phyloP scores from a whole-genome alignment of 2,329 filamentous ascomycete species.

The Fusarium pseudoanthophilum region DNA sequence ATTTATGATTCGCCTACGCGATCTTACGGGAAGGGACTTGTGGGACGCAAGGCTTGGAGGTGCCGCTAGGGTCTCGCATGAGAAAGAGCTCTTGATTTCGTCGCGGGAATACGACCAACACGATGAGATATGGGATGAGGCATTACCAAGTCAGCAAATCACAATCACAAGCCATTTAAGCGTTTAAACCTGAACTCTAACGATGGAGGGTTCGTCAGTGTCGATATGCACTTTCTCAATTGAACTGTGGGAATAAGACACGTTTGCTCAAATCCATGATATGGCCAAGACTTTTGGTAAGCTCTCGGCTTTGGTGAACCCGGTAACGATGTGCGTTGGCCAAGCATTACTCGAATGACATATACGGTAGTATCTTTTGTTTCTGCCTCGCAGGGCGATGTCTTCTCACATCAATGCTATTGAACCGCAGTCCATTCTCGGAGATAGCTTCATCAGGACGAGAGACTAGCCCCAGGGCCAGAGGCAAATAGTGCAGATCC shows the following conservation, averaged over 20 bases:
- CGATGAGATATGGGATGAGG: background rate
- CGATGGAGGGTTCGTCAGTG: background rate
- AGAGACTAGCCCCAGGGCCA: background rate
- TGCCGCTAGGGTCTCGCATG: constrained; percentile 16
- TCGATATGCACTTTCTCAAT: background rate
- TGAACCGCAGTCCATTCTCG: background rate
- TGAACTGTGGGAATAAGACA: constrained; percentile 5
- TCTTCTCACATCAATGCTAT: background rate
- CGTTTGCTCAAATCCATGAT: constrained; percentile 19
- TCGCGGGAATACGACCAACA: constrained; percentile 25
- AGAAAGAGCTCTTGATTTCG: background rate
- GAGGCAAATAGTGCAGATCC: constrained; percentile 10
- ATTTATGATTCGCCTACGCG: background rate
- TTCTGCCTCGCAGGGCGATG: constrained; percentile 6
- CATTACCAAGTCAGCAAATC: background rate
- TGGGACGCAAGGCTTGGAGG: constrained; percentile 30
- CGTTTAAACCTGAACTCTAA: background rate
- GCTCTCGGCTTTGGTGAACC: constrained; percentile 21
- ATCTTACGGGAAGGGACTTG: background rate
- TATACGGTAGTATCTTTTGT: background rate
- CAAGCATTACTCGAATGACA: constrained; percentile 12
- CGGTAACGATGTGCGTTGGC: constrained; percentile 22
- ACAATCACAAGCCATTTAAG: background rate
- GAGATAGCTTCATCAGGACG: background rate
- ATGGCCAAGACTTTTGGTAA: constrained; percentile 29